A percentile compares a stretch with the other conserved stretches of the same genome.
phyloP scores from a whole-genome alignment of 176 grass and related monocot species.

The Oryza meyeriana region DNA sequence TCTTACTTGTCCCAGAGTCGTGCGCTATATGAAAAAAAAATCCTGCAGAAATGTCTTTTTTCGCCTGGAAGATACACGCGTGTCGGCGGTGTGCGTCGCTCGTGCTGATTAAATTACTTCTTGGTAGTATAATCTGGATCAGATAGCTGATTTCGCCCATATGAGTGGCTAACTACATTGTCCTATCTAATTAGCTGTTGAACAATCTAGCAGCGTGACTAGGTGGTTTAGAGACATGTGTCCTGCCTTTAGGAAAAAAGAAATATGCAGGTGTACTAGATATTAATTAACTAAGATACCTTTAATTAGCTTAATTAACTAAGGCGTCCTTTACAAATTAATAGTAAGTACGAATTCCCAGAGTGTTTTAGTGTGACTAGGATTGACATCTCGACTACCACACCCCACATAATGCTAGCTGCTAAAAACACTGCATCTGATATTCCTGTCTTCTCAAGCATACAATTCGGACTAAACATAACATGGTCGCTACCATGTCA shows the following conservation, averaged over 20 bases:
- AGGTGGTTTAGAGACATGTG: not conserved
- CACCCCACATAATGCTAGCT: not conserved
- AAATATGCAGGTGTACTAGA: not conserved
- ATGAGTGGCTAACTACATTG: not conserved
- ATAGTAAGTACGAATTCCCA: not conserved
- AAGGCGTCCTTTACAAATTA: not conserved
- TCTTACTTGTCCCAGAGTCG: not conserved
- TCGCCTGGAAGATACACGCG: not conserved
- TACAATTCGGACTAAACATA: not conserved
- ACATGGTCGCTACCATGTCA: constrained; percentile 6
- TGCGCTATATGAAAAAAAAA: not conserved
- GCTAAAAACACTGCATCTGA: not conserved
- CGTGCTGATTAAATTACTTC: not conserved
- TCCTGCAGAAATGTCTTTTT: not conserved
- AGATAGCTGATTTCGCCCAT: not conserved
- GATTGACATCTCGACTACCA: not conserved
- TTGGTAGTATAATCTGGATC: not conserved
- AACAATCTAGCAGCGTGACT: not conserved
- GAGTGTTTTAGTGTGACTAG: not conserved
- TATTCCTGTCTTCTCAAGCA: not conserved
- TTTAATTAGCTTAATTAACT: not conserved
- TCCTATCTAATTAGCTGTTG: not conserved
- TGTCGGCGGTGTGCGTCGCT: not conserved
- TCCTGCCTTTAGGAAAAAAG: not conserved
- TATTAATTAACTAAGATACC: not conserved